Percentiles rank a stretch among this genome's conserved stretches.
These are phyloP conservation scores for Torulaspora pretoriensis DNA, from an alignment of 1,139 yeast genomes.

Conservation along the genomic window DNA sequence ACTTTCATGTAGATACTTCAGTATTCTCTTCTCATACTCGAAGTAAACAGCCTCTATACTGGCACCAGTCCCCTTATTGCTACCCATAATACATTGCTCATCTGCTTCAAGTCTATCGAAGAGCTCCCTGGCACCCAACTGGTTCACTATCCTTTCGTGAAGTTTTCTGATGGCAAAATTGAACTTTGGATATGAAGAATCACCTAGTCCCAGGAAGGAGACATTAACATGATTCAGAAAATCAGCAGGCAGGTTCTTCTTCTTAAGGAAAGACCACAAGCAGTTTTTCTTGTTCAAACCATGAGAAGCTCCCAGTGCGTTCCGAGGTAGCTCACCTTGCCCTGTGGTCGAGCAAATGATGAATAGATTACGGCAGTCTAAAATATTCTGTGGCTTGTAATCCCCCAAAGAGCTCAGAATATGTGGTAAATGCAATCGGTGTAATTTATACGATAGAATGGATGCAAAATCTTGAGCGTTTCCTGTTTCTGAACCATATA, in stretches of 20 bases:
- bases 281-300: conserved; percentile 36
- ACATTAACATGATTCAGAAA: conserved; percentile 59
- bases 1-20: conserved; percentile 41
- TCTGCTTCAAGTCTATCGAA: conserved; percentile 83
- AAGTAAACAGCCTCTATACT: conserved; percentile 75
- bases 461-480: conserved; percentile 84
- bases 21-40: conserved; percentile 63
- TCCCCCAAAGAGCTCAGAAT: conserved; percentile 57
- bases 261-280: conserved; percentile 71
- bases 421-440: conserved; percentile 53
- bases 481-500: conserved; percentile 93
- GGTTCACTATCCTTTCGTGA: conserved; percentile 63
- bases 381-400: conserved; percentile 49
- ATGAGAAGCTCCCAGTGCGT: conserved; percentile 42
- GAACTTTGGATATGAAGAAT: conserved; percentile 81
- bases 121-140: conserved; percentile 75
- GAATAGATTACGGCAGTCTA: conserved; percentile 51
- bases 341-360: conserved; percentile 88
- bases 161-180: conserved; percentile 82
- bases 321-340: conserved; percentile 89
- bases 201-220: conserved; percentile 90
- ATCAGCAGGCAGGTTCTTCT: conserved; percentile 60
- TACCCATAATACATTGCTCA: conserved; percentile 49
- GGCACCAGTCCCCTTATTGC: conserved; percentile 49
- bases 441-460: conserved; percentile 53